Percentiles rank a stretch among this genome's conserved stretches.
Evolutionary conservation across 345 rosid genomes (phyloP).

Genomic region (Tarenaya hassleriana): DNA sequence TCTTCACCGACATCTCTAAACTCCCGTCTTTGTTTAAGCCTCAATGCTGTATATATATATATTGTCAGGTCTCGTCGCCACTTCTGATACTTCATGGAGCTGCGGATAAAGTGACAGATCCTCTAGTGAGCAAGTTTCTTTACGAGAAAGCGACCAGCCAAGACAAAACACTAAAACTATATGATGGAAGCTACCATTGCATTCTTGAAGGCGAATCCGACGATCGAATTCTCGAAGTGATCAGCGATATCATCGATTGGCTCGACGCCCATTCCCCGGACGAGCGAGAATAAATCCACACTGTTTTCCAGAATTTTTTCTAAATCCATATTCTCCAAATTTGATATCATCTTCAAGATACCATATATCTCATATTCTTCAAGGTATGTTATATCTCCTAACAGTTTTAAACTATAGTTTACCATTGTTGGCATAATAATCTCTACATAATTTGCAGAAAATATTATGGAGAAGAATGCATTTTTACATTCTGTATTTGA

Average conservation of each 20-base stretch:
- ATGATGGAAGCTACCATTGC: conserved; percentile 79
- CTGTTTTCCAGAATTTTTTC: too few species aligned
- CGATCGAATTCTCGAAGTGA: conserved; percentile 47
- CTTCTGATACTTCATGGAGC: conserved; percentile 84
- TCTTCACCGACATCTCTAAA: background rate
- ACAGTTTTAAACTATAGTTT: too few species aligned
- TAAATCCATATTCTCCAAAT: too few species aligned
- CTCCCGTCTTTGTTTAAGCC: background rate
- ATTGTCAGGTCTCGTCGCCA: conserved; percentile 73
- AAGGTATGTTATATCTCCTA: too few species aligned
- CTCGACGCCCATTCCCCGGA: conserved; percentile 46
- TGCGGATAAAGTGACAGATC: conserved; percentile 85
- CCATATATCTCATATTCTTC: too few species aligned
- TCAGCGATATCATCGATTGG: conserved; percentile 65
- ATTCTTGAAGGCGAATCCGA: conserved; percentile 93
- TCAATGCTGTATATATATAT: background rate
- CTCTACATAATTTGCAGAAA: too few species aligned
- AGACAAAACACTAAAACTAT: conserved; percentile 82
- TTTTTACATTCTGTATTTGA: too few species aligned
- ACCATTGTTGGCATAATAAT: too few species aligned
- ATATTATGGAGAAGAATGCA: too few species aligned
- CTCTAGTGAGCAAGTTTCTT: conserved; percentile 68
- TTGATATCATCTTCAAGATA: too few species aligned
- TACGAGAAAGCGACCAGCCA: conserved; percentile 61
- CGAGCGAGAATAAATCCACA: conserved; percentile 21